Percentiles rank a stretch among this genome's conserved stretches.
Evolutionary conservation across 208 protist genomes (phyloP).

Genomic region (Trypanosomatidae sp.): DNA sequence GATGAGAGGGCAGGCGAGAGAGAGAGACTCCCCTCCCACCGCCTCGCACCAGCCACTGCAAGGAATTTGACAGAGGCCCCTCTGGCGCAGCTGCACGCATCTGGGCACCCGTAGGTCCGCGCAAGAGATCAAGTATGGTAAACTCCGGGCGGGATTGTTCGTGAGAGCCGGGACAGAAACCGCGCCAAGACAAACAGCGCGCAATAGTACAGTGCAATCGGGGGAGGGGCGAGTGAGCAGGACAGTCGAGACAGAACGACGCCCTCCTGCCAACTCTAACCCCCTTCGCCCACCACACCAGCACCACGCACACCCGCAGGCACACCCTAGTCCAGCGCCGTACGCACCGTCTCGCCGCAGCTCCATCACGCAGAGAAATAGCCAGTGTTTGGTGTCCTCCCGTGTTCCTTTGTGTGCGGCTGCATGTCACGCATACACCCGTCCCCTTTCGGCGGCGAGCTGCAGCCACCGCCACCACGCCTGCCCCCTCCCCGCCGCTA

Average conservation of each 20-base stretch:
- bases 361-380: slow-evolving; percentile 8
- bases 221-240: not conserved
- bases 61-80: slow-evolving; percentile 30
- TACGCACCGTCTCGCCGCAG: slow-evolving; percentile 9
- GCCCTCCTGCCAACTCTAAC: not conserved
- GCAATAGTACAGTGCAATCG: not conserved
- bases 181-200: not conserved
- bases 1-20: not conserved
- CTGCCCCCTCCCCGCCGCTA: not conserved
- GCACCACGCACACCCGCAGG: slow-evolving; percentile 7
- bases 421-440: not conserved
- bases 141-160: slow-evolving; percentile 74
- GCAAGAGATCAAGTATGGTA: slow-evolving; percentile 53
- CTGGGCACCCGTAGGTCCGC: slow-evolving; percentile 67
- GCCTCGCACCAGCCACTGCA: slow-evolving; percentile 20
- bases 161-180: slow-evolving; percentile 28
- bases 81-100: slow-evolving; percentile 14
- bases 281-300: not conserved
- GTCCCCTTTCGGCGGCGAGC: not conserved
- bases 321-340: slow-evolving; percentile 1
- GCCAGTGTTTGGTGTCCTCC: slow-evolving; percentile 1
- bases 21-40: not conserved
- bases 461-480: not conserved
- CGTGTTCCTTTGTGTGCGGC: slow-evolving; percentile 18
- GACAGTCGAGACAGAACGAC: not conserved